Evolutionary conservation across 768 basidiomycete genomes (phyloP).

Genomic region (Lactarius quietus): DNA sequence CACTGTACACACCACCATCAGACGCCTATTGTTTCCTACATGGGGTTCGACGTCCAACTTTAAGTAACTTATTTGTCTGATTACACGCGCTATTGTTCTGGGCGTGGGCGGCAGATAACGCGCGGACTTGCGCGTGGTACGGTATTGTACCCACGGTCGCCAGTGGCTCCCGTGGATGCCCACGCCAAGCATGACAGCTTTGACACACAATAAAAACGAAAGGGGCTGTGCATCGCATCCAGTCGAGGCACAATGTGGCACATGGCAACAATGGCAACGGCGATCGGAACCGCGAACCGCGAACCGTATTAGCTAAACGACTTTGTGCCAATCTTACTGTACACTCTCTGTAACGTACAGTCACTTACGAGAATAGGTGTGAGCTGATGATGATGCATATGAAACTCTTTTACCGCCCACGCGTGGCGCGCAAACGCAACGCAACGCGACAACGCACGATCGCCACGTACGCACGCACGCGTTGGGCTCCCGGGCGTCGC

Average conservation of each 20-base stretch:
- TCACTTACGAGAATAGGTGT: too few species aligned
- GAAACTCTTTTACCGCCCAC: too few species aligned
- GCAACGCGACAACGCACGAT: too few species aligned
- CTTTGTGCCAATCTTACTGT: too few species aligned
- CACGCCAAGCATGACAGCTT: neutral
- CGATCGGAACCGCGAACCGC: neutral
- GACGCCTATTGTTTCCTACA: neutral
- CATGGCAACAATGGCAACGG: neutral
- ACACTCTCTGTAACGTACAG: too few species aligned
- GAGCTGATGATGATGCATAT: too few species aligned
- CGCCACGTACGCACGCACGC: too few species aligned
- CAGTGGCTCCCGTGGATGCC: too few species aligned
- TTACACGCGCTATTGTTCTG: neutral
- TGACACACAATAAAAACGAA: neutral
- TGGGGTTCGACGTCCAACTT: too few species aligned
- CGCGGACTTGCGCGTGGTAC: neutral
- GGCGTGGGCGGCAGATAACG: neutral
- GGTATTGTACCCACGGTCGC: neutral
- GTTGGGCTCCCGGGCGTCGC: too few species aligned
- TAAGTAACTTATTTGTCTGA: neutral
- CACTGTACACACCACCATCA: neutral
- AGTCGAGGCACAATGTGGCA: too few species aligned
- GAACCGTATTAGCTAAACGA: neutral
- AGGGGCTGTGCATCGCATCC: neutral
- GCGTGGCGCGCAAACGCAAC: too few species aligned